Base-by-base conservation (phyloP, 495 filamentous ascomycete genomes). In the Hypoxylon subgilvum region DNA sequence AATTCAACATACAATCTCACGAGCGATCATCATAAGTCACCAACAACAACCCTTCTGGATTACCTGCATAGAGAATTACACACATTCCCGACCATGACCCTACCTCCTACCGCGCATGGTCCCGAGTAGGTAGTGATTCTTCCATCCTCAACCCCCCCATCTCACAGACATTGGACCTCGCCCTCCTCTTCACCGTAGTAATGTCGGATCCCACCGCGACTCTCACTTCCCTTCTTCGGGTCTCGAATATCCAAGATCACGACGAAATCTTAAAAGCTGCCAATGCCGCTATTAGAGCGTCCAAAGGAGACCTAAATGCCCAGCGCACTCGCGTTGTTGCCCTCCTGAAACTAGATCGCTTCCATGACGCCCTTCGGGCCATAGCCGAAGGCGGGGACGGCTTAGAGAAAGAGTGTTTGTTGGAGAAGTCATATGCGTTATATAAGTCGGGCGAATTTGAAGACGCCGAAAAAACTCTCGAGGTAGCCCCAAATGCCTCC, bases 281-380 rank as follows among this genome's bases (percentile, higher is more conserved):
- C 50, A 74, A 73, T 41, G 64, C 81, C 38, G 72, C 78, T 17
- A 85, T 96, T 66, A 87, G 88, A 60, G 87, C 89, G 39, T 85
- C 87, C 67, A 89, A 94, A 72, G 74, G 69, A 35, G 85, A 92
- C 57, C 40, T 79, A 21, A 79, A 86, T 18, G 87, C 89, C 5
- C 89, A 89, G 36, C 88, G 88, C 69, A 86, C 87, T 28, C 91
- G 90, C 58, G 80, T 86, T 7, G 88, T 97, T 30, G 92, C 94
- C 8, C 81, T 99, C 28, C 74, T 97, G 44, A 96, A 95, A 69
- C 86, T 97, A 43, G 95, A 99, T 69, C 90, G 92, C 52, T 97
- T 88, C 71, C 88, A 94, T 14, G 94, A 98, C 74, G 88, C 91
- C 17, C 77, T 96, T 41, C 85, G 84, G 35, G 83, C 85, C 25